A percentile compares a stretch with the other conserved stretches of the same genome.
Evolutionary conservation across 495 filamentous ascomycete species (phyloP).

Genomic region (Daldinia vernicosa): DNA sequence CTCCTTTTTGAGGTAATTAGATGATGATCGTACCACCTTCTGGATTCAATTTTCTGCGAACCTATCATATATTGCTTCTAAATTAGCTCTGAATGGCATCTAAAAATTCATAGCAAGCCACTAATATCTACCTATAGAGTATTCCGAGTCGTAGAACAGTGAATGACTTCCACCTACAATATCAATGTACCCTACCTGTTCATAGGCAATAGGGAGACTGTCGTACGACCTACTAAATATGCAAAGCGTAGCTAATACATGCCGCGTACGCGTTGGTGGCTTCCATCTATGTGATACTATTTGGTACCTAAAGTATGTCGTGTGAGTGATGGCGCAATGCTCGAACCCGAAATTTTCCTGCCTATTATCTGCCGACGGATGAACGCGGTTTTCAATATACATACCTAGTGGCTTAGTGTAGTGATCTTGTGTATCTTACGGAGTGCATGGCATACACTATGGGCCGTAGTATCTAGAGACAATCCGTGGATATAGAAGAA

Average conservation of each 20-base stretch:
- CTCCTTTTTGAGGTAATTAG: conserved; percentile 19
- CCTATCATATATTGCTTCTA: background rate
- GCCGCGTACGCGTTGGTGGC: background rate
- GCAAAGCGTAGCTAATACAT: background rate
- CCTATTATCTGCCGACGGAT: background rate
- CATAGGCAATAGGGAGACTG: background rate
- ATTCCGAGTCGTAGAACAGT: background rate
- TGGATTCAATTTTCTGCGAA: background rate
- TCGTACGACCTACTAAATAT: background rate
- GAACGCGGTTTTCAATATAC: background rate
- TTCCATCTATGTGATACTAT: background rate
- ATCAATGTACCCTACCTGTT: background rate
- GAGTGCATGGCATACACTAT: background rate
- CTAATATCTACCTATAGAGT: background rate
- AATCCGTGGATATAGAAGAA: background rate
- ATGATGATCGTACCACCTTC: conserved; percentile 31
- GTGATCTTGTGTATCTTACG: background rate
- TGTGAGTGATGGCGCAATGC: background rate
- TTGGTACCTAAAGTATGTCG: background rate
- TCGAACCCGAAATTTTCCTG: background rate
- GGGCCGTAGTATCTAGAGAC: background rate
- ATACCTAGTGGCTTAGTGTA: background rate
- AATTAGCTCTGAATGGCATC: background rate
- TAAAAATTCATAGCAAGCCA: background rate
- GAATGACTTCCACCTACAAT: background rate